A percentile compares a stretch with the other conserved stretches of the same genome.
These are phyloP conservation scores for Salix caprea DNA, from an alignment of 345 rosid species.

Conservation along the genomic window DNA sequence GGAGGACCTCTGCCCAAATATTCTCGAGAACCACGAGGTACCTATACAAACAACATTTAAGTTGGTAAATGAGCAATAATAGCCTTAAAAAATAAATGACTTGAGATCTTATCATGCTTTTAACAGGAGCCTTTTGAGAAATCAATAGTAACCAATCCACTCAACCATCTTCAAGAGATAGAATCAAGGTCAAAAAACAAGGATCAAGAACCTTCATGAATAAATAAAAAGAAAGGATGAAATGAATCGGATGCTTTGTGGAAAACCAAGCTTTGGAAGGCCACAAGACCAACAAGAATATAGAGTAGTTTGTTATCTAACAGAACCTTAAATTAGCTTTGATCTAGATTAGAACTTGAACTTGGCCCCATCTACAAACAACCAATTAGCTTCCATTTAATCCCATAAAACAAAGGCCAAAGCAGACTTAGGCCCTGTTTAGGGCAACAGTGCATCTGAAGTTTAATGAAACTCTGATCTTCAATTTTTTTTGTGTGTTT, in stretches of 20 bases:
- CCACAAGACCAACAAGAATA: neutral
- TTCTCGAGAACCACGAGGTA: constrained; percentile 83
- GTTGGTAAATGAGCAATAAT: neutral
- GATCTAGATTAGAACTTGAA: neutral
- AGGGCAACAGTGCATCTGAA: no score
- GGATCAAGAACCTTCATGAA: neutral
- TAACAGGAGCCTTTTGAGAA: neutral
- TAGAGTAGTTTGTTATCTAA: neutral
- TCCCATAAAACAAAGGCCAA: neutral
- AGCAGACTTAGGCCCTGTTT: no score
- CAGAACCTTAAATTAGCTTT: neutral
- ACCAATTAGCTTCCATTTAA: neutral
- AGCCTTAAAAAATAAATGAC: neutral
- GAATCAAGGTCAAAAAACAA: neutral
- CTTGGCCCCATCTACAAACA: neutral
- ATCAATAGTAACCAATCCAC: neutral
- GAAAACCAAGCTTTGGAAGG: neutral
- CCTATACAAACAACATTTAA: constrained; percentile 29
- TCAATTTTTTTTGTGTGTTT: no score
- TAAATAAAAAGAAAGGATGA: neutral
- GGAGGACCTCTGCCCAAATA: constrained; percentile 85
- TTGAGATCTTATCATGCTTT: neutral
- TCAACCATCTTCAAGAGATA: neutral
- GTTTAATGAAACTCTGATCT: no score
- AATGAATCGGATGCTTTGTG: neutral